These are phyloP conservation scores for Aquanectria penicillioides DNA, from an alignment of 2,329 filamentous ascomycete genomes.

Conservation along the genomic window DNA sequence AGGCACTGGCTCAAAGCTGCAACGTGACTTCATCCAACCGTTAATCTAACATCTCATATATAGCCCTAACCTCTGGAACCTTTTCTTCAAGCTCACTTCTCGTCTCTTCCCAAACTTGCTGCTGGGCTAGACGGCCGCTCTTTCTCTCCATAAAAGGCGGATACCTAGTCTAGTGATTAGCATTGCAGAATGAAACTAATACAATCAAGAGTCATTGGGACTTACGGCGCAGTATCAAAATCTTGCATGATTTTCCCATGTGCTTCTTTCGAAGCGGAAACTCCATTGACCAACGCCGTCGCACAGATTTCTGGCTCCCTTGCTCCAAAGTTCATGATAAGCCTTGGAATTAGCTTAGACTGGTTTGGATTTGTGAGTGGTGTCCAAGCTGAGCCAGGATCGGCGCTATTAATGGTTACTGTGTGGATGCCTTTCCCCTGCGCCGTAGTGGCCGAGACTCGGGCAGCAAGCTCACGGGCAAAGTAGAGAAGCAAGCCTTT, in stretches of 20 bases:
- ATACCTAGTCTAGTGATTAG: constrained; percentile 37
- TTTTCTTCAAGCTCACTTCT: constrained; percentile 36
- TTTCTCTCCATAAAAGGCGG: constrained; percentile 49
- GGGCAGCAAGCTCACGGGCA: constrained; percentile 47
- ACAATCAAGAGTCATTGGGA: neutral
- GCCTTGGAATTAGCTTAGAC: constrained; percentile 46
- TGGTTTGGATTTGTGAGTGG: constrained; percentile 50
- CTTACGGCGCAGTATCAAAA: constrained; percentile 48
- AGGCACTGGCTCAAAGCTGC: too few species aligned
- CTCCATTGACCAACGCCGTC: constrained; percentile 51
- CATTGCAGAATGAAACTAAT: neutral
- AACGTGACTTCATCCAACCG: too few species aligned
- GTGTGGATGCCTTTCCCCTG: constrained; percentile 32
- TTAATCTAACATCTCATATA: constrained; percentile 33
- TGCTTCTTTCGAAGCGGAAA: constrained; percentile 41
- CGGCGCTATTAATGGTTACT: constrained; percentile 51
- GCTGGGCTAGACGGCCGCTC: constrained; percentile 35
- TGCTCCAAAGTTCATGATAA: constrained; percentile 51
- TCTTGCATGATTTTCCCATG: constrained; percentile 52
- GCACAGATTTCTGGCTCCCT: constrained; percentile 49
- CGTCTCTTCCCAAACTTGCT: constrained; percentile 39
- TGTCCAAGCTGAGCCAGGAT: constrained; percentile 51
- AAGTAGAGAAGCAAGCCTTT: constrained; percentile 51
- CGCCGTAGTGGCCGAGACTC: constrained; percentile 34
- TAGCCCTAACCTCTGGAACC: constrained; percentile 36